A percentile compares a stretch with the other conserved stretches of the same genome.
phyloP scores from a whole-genome alignment of 129 eudicot species.

The Escallonia herrerae region DNA sequence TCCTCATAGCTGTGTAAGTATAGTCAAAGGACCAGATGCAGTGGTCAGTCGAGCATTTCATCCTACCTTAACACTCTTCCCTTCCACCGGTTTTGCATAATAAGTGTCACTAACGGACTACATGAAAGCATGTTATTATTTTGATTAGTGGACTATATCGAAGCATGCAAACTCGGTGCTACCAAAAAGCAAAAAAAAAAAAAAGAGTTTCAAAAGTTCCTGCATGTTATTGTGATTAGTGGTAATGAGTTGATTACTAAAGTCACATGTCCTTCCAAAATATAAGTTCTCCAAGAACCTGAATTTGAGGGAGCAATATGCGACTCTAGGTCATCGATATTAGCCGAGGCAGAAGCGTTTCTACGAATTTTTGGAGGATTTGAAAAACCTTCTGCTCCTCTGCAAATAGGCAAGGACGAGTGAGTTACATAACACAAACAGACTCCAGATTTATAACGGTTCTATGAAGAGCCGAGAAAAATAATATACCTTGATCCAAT shows the following conservation, averaged over 20 bases:
- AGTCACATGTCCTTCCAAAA: background rate
- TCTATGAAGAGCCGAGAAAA: background rate
- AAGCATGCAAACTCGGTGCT: too few relatives aligned
- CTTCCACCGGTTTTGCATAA: background rate
- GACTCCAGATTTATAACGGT: background rate
- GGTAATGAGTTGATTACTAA: too few relatives aligned
- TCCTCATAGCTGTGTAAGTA: too few relatives aligned
- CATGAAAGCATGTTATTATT: background rate
- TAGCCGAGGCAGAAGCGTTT: constrained; percentile 65
- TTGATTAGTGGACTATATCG: too few relatives aligned
- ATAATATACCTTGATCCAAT: constrained; percentile 53
- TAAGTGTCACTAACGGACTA: background rate
- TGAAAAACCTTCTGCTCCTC: constrained; percentile 49
- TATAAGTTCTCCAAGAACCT: constrained; percentile 28
- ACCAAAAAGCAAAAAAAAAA: too few relatives aligned
- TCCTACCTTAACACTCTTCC: background rate
- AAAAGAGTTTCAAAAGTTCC: too few relatives aligned
- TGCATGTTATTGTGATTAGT: too few relatives aligned
- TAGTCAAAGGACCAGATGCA: too few relatives aligned
- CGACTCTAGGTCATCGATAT: constrained; percentile 45
- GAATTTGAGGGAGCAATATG: constrained; percentile 35
- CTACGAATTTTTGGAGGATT: constrained; percentile 69
- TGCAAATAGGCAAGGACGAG: constrained; percentile 15
- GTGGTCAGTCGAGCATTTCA: background rate
- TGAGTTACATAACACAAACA: background rate